Evolutionary conservation across 78 protist genomes (phyloP).

Genomic region (Polysphondylium violaceum): DNA sequence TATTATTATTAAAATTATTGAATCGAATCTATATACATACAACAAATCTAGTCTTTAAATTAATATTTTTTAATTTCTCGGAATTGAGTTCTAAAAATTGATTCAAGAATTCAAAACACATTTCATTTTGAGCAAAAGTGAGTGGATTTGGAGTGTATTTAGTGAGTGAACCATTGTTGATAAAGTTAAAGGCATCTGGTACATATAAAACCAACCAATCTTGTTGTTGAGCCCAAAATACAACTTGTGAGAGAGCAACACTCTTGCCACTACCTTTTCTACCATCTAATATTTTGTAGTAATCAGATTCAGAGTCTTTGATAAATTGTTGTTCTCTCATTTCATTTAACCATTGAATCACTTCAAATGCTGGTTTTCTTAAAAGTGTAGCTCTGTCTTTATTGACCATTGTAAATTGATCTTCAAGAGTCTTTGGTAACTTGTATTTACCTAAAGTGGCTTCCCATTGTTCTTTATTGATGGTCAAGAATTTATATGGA

Average conservation of each 20-base stretch:
- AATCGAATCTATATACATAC: constrained; percentile 19
- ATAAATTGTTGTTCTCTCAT: constrained; percentile 41
- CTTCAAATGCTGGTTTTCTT: constrained; percentile 59
- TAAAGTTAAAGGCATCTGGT: constrained; percentile 33
- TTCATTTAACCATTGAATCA: constrained; percentile 54
- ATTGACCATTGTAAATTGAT: constrained; percentile 18
- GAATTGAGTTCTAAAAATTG: constrained; percentile 25
- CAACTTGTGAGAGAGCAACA: constrained; percentile 19
- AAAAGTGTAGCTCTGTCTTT: constrained; percentile 57
- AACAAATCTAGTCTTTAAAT: constrained; percentile 52
- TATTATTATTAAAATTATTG: not conserved
- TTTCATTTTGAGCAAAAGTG: constrained; percentile 51
- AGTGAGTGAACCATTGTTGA: constrained; percentile 37
- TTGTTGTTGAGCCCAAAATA: constrained; percentile 80
- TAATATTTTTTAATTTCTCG: constrained; percentile 48
- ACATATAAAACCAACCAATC: constrained; percentile 79
- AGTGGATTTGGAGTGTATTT: constrained; percentile 35
- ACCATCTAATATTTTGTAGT: constrained; percentile 54
- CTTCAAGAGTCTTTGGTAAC: not conserved
- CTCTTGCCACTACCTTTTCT: constrained; percentile 55
- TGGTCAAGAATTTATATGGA: constrained; percentile 64
- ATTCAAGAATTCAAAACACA: constrained; percentile 2
- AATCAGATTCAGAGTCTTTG: constrained; percentile 19
- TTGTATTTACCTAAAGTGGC: constrained; percentile 6
- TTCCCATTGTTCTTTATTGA: constrained; percentile 63